A percentile compares a stretch with the other conserved stretches of the same genome.
These are phyloP conservation scores for Coemansia sp. DNA, from an alignment of 192 early-diverging fungal species.

Conservation along the genomic window DNA sequence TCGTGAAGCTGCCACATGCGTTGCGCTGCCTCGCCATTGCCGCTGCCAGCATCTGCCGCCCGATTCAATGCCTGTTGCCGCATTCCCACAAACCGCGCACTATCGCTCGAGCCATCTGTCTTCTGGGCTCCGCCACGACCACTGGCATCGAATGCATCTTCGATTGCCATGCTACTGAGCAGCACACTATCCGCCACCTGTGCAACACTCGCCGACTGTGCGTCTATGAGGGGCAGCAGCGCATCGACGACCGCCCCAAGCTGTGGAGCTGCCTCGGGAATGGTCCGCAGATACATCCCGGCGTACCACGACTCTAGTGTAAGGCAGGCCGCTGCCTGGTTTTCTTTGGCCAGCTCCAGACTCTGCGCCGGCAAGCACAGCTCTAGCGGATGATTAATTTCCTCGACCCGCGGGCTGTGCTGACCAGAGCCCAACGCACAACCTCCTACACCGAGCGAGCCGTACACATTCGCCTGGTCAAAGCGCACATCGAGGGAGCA, in stretches of 20 bases:
- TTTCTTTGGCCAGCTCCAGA: background rate
- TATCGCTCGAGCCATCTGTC: background rate
- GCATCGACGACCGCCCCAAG: background rate
- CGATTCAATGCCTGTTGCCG: background rate
- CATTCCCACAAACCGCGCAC: background rate
- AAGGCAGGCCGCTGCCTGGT: background rate
- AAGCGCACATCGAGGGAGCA: constrained; percentile 27
- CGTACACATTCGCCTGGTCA: background rate
- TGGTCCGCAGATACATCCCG: constrained; percentile 24
- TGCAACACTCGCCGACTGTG: background rate
- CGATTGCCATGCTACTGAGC: constrained; percentile 18
- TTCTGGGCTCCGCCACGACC: background rate
- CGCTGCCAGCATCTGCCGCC: background rate
- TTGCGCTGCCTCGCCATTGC: background rate
- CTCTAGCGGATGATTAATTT: background rate
- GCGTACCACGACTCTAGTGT: constrained; percentile 38
- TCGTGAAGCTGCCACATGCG: constrained; percentile 46
- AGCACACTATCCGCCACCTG: constrained; percentile 7
- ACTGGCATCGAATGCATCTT: constrained; percentile 19
- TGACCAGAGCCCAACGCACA: background rate
- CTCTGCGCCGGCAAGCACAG: background rate
- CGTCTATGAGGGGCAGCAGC: background rate
- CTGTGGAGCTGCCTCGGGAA: background rate
- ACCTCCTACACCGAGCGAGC: background rate
- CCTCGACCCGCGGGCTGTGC: background rate